These are phyloP conservation scores for Glycine soja DNA, from an alignment of 306 rosid genomes.

Conservation along the genomic window DNA sequence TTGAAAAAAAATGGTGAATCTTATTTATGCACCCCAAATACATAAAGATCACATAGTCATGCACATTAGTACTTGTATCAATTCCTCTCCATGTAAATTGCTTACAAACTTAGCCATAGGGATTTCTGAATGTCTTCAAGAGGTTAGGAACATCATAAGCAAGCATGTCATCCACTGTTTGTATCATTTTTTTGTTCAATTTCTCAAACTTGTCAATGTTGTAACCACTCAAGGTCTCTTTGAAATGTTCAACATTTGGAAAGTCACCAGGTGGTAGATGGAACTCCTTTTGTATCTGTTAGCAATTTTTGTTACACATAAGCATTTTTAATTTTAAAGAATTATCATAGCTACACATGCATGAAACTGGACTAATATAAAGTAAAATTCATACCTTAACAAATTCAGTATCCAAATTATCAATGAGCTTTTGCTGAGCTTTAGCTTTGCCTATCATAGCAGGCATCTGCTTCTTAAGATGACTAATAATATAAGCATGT, in stretches of 20 bases:
- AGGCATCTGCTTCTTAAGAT: constrained; percentile 92
- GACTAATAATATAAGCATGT: constrained; percentile 92
- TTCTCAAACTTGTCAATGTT: constrained; percentile 85
- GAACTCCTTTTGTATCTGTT: constrained; percentile 83
- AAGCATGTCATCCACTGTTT: constrained; percentile 92
- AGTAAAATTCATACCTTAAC: constrained; percentile 65
- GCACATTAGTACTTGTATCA: not conserved
- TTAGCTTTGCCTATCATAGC: constrained; percentile 87
- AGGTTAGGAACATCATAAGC: constrained; percentile 90
- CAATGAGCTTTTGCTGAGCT: constrained; percentile 78
- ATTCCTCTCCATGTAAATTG: not conserved
- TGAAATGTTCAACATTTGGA: constrained; percentile 78
- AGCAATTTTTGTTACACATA: not conserved
- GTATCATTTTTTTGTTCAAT: constrained; percentile 78
- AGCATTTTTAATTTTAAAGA: constrained; percentile 6
- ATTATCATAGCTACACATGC: not conserved
- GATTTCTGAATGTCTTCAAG: constrained; percentile 79
- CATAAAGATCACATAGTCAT: not conserved
- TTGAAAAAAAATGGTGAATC: constrained; percentile 1
- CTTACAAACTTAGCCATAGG: constrained; percentile 60
- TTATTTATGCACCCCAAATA: not conserved
- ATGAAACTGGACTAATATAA: not conserved
- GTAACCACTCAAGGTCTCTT: constrained; percentile 68
- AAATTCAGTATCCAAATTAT: constrained; percentile 77
- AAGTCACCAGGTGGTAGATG: constrained; percentile 95